phyloP scores from a whole-genome alignment of 257 asterid species.

The Solanum pennellii region DNA sequence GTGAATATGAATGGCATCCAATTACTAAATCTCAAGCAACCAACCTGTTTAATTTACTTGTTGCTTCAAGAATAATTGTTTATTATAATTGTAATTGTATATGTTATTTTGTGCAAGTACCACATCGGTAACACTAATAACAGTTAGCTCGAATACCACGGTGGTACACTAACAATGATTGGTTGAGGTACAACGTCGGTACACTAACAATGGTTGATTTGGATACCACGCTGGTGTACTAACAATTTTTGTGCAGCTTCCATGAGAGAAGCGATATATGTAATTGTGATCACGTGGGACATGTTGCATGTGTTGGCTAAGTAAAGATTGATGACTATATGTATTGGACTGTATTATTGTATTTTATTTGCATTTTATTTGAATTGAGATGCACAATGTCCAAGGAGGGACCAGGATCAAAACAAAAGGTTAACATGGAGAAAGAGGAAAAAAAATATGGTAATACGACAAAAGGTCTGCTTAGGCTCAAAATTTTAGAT shows the following conservation, averaged over 20 bases:
- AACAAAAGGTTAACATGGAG: background rate
- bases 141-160: background rate
- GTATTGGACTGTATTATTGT: no score
- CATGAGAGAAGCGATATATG: no score
- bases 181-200: background rate
- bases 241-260: no score
- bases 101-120: background rate
- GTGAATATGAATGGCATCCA: background rate
- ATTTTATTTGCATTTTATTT: background rate
- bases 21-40: background rate
- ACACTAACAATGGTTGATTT: background rate
- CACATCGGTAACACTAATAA: background rate
- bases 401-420: no score
- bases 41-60: no score
- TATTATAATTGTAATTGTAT: background rate
- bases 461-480: background rate
- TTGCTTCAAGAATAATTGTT: background rate
- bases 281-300: no score
- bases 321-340: no score
- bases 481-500: background rate
- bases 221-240: accelerated
- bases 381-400: background rate
- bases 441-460: no score
- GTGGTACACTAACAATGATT: background rate
- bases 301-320: no score